A percentile compares a stretch with the other conserved stretches of the same genome.
Conservation (phyloP, 164 flowering plant species). For the Umbilicus rupestris region DNA sequence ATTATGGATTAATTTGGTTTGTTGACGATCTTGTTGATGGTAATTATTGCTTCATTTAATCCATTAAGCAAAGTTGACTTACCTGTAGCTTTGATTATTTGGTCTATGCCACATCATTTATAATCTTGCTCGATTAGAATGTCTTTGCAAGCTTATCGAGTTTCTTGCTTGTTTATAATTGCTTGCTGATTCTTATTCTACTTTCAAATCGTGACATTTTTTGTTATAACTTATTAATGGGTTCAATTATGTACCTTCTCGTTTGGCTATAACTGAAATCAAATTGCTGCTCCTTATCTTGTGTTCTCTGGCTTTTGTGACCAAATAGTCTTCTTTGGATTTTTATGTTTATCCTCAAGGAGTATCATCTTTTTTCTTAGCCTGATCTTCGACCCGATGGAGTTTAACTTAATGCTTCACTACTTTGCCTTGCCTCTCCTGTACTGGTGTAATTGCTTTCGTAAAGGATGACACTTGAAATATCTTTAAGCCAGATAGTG, state of each 20-base stretch:
- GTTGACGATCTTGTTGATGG: neutral
- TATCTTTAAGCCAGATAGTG: neutral
- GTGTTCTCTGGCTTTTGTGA: too few relatives aligned
- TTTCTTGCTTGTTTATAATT: neutral
- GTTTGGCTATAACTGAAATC: constrained; percentile 24
- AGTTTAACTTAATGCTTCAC: too few relatives aligned
- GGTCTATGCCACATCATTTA: neutral
- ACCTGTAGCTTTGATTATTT: neutral
- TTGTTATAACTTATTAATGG: neutral
- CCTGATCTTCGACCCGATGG: too few relatives aligned
- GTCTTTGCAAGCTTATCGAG: neutral
- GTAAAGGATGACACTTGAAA: neutral
- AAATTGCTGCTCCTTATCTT: too few relatives aligned
- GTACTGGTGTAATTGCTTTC: neutral
- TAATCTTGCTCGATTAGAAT: neutral
- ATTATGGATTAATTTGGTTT: neutral
- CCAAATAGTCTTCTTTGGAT: too few relatives aligned
- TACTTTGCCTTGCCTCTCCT: too few relatives aligned
- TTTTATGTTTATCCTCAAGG: too few relatives aligned
- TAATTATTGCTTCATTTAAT: neutral
- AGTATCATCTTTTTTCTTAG: too few relatives aligned
- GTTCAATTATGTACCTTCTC: constrained; percentile 25
- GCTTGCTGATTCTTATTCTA: neutral
- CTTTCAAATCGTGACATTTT: neutral
- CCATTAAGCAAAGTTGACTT: neutral